Evolutionary conservation across 768 basidiomycete genomes (phyloP).

Genomic region (Boletellus ananas): DNA sequence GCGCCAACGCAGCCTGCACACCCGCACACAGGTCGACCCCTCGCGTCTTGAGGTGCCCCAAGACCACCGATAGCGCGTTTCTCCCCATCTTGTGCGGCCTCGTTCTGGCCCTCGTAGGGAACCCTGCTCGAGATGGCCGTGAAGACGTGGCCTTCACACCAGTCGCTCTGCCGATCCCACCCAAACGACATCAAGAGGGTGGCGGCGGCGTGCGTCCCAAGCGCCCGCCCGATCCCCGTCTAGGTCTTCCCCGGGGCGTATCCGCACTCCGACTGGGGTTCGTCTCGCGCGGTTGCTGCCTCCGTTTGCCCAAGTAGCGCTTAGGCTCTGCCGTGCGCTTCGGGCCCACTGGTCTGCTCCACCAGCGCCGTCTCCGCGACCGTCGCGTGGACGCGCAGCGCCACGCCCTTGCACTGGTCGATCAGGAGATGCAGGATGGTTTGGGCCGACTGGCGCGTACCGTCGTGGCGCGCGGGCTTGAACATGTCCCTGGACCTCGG

Average conservation of each 20-base stretch:
- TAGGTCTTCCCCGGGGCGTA: no score
- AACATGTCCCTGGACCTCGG: constrained; percentile 43
- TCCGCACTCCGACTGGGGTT: no score
- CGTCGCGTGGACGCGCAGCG: constrained; percentile 52
- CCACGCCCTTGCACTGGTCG: constrained; percentile 32
- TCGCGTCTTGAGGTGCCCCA: not conserved
- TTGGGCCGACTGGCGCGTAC: constrained; percentile 36
- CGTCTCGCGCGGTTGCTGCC: not conserved
- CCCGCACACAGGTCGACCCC: not conserved
- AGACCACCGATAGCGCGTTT: not conserved
- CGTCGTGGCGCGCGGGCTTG: constrained; percentile 46
- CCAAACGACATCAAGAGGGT: no score
- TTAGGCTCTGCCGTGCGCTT: constrained; percentile 12
- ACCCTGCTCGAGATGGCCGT: no score
- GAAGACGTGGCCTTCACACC: no score
- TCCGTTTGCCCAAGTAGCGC: not conserved
- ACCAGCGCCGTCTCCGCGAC: no score
- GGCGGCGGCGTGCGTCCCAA: no score
- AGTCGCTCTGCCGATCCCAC: no score
- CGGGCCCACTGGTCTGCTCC: constrained; percentile 39
- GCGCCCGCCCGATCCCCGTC: no score
- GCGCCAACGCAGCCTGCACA: not conserved
- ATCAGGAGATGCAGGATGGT: constrained; percentile 41
- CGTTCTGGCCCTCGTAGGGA: not conserved
- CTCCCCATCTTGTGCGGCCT: not conserved